Evolutionary conservation across 495 filamentous ascomycete genomes (phyloP).

Genomic region (Xylaria bambusicola): DNA sequence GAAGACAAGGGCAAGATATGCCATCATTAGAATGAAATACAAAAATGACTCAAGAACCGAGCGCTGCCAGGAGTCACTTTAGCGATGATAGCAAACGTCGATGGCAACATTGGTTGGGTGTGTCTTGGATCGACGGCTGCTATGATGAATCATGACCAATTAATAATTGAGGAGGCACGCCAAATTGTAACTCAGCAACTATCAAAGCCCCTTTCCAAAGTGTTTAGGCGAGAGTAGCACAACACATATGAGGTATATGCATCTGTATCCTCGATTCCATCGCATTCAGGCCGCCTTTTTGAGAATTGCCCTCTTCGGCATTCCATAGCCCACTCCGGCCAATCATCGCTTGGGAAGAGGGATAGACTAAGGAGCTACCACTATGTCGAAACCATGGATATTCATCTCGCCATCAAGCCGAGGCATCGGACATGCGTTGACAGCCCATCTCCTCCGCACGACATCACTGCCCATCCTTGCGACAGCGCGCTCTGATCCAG

Average conservation of each 20-base stretch:
- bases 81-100: not conserved
- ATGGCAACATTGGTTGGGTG: not conserved
- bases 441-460: slow-evolving; percentile 63
- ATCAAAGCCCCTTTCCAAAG: no score
- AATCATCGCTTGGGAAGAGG: not conserved
- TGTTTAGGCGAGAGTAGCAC: no score
- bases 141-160: slow-evolving; percentile 6
- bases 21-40: no score
- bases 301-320: slow-evolving; percentile 16
- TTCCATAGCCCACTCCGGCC: not conserved
- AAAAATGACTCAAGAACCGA: no score
- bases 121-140: not conserved
- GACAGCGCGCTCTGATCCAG: slow-evolving; percentile 63
- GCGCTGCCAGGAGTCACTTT: no score
- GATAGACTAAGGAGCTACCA: not conserved
- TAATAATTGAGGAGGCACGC: no score
- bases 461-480: slow-evolving; percentile 71
- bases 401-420: slow-evolving; percentile 66
- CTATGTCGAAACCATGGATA: slow-evolving; percentile 43
- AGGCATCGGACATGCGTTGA: slow-evolving; percentile 73
- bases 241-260: no score
- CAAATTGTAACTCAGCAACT: no score
- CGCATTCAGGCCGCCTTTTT: not conserved
- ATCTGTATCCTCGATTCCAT: not conserved
- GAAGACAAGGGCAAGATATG: no score